Evolutionary conservation across 805 yeast genomes (phyloP).

Genomic region (Metschnikowia reukaufii): DNA sequence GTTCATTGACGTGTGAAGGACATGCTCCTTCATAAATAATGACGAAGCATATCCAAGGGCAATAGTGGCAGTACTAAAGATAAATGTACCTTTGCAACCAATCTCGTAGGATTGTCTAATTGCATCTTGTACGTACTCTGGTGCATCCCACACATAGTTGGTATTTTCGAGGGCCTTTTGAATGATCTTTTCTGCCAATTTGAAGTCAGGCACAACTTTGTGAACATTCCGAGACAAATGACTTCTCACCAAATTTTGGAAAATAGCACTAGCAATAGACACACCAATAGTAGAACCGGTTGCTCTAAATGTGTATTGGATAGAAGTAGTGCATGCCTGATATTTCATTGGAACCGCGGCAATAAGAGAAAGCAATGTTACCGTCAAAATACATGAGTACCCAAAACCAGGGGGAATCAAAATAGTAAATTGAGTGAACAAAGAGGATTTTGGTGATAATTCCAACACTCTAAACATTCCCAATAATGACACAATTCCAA

Average conservation of each 20-base stretch:
- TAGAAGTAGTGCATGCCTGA: conserved; percentile 86
- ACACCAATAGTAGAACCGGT: conserved; percentile 88
- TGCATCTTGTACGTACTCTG: conserved; percentile 47
- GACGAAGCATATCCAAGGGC: conserved; percentile 42
- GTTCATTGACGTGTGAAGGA: conserved; percentile 52
- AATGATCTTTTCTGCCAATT: conserved; percentile 39
- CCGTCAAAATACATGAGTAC: conserved; percentile 65
- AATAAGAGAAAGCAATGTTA: conserved; percentile 70
- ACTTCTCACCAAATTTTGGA: conserved; percentile 47
- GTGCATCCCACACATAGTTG: conserved; percentile 54
- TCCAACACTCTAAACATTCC: conserved; percentile 45
- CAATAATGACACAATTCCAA: conserved; percentile 43
- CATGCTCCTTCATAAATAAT: conserved; percentile 56
- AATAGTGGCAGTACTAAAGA: conserved; percentile 45
- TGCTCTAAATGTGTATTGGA: conserved; percentile 84
- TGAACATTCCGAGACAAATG: conserved; percentile 20
- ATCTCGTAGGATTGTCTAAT: conserved; percentile 51
- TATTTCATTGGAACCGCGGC: conserved; percentile 66
- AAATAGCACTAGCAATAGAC: conserved; percentile 65
- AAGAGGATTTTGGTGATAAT: conserved; percentile 30
- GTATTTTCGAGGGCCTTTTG: conserved; percentile 59
- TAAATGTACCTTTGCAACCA: conserved; percentile 56
- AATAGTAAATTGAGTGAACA: conserved; percentile 43
- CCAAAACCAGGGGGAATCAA: conserved; percentile 62
- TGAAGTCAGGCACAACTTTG: conserved; percentile 20